Evolutionary conservation across 2,329 filamentous ascomycete species (phyloP).

Genomic region (Aureobasidium musti): DNA sequence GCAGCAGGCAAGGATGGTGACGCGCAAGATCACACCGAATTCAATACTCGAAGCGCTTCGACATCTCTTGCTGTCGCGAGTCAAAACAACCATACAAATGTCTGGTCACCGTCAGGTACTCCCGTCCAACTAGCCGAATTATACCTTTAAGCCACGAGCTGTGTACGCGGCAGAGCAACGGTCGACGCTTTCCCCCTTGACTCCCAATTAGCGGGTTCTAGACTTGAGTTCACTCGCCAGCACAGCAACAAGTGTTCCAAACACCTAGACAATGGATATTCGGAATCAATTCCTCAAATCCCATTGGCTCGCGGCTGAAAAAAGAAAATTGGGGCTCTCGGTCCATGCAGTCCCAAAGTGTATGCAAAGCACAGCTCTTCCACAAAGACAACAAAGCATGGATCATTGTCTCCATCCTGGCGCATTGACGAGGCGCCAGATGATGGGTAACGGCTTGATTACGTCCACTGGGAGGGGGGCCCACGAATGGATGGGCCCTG

Average conservation of each 20-base stretch:
- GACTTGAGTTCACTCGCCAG: constrained; percentile 6
- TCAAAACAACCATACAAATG: neutral
- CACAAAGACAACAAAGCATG: constrained; percentile 21
- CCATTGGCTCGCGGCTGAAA: constrained; percentile 2
- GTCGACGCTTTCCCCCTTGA: constrained; percentile 14
- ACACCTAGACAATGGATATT: neutral
- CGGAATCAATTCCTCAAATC: neutral
- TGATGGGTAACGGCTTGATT: constrained; percentile 30
- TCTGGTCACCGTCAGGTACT: constrained; percentile 12
- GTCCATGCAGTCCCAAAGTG: constrained; percentile 18
- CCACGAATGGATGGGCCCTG: constrained; percentile 22
- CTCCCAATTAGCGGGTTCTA: constrained; percentile 21
- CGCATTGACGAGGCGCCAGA: constrained; percentile 26
- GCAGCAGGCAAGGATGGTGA: constrained; percentile 26
- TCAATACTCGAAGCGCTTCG: constrained; percentile 20
- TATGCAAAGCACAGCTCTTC: constrained; percentile 23
- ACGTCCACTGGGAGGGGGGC: constrained; percentile 25
- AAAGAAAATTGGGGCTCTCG: constrained; percentile 20
- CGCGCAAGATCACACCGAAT: neutral
- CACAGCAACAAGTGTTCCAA: constrained; percentile 13
- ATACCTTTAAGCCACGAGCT: neutral
- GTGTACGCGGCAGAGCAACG: constrained; percentile 25
- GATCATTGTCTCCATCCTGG: constrained; percentile 21
- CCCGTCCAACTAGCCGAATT: constrained; percentile 12
- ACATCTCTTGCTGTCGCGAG: neutral